A percentile compares a stretch with the other conserved stretches of the same genome.
phyloP scores from a whole-genome alignment of 257 asterid species.

The Solanum pennellii region DNA sequence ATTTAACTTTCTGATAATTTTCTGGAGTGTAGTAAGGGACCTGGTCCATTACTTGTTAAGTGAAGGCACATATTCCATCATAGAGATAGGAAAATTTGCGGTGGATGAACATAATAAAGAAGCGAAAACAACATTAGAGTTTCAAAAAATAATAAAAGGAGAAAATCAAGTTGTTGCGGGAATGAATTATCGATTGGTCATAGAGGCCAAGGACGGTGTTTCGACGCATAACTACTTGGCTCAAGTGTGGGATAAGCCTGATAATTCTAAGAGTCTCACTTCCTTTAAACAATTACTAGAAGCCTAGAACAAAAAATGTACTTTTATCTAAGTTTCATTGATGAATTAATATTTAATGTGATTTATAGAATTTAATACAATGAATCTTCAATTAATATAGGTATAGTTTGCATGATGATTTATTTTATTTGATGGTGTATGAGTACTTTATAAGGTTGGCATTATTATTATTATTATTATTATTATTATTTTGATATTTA shows the following conservation, averaged over 20 bases:
- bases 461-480: too few relatives aligned
- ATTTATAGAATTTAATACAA: not conserved
- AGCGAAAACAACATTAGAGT: not conserved
- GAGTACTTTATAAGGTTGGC: not conserved
- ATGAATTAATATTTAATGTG: not conserved
- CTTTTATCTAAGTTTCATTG: not conserved
- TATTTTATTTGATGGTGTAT: not conserved
- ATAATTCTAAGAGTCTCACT: conserved; percentile 7
- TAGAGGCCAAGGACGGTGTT: conserved; percentile 9
- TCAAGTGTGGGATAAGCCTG: conserved; percentile 11
- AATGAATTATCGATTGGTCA: conserved; percentile 12
- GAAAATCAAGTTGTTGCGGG: conserved; percentile 20
- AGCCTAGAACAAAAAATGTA: not conserved
- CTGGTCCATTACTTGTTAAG: too few relatives aligned
- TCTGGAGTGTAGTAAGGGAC: too few relatives aligned
- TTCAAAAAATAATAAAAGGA: conserved; percentile 9
- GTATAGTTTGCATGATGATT: not conserved
- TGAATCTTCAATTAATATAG: not conserved
- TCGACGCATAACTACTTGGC: conserved; percentile 10
- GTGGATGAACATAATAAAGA: conserved; percentile 22
- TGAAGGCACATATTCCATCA: too few relatives aligned
- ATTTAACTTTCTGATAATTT: too few relatives aligned
- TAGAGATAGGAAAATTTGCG: conserved; percentile 19
- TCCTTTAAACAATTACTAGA: conserved; percentile 11
- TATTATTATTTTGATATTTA: too few relatives aligned